Conservation (phyloP, 2,329 filamentous ascomycete genomes). For the Dactylellina leptospora region DNA sequence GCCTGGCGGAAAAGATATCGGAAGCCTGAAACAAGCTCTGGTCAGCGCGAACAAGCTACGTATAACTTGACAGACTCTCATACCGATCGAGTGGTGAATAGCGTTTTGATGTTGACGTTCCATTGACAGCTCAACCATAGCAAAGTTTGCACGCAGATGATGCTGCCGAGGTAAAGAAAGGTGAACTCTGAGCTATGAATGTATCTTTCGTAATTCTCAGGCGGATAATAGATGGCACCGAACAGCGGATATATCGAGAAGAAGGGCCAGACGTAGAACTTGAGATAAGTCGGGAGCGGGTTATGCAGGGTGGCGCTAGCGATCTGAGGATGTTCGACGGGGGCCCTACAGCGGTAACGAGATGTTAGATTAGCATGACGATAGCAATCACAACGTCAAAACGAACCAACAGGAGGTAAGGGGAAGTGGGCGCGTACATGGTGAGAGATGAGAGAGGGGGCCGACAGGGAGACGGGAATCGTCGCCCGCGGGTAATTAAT, state of each 20-base stretch:
- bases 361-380: too few relatives aligned
- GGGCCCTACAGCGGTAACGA: constrained; percentile 70
- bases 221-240: constrained; percentile 82
- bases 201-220: constrained; percentile 86
- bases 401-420: neutral
- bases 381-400: neutral
- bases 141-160: constrained; percentile 86
- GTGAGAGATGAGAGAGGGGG: neutral
- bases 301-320: constrained; percentile 86
- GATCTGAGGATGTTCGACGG: constrained; percentile 90
- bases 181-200: constrained; percentile 98
- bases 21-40: constrained; percentile 49
- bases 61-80: neutral
- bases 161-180: constrained; percentile 88
- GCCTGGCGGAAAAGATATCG: constrained; percentile 73
- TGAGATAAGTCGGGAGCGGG: constrained; percentile 80
- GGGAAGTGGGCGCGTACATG: constrained; percentile 35
- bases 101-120: constrained; percentile 85
- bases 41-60: constrained; percentile 53
- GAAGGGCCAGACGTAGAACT: constrained; percentile 94
- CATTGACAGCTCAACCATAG: constrained; percentile 97
- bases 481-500: constrained; percentile 20
- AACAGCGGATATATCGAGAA: constrained; percentile 90
- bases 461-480: constrained; percentile 42
- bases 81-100: constrained; percentile 80